Percentiles rank a stretch among this genome's conserved stretches.
Evolutionary conservation across 2,329 filamentous ascomycete species (phyloP).

Genomic region (Alternaria infectoria): DNA sequence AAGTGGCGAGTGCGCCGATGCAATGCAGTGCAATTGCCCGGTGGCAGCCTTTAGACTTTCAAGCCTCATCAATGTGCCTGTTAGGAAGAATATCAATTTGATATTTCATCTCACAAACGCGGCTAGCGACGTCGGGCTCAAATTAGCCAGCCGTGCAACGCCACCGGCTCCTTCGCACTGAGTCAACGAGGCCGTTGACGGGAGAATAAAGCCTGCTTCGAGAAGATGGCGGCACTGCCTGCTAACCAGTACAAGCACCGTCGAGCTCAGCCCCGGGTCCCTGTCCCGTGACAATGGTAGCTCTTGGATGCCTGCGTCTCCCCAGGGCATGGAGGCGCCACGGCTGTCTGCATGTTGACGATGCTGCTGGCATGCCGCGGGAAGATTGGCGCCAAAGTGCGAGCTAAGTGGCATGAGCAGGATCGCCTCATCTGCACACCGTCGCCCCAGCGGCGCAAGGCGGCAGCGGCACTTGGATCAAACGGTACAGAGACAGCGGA

Average conservation of each 20-base stretch:
- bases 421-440: slow-evolving; percentile 1
- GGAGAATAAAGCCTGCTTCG: slow-evolving; percentile 30
- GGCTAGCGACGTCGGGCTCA: slow-evolving; percentile 31
- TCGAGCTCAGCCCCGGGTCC: slow-evolving; percentile 6
- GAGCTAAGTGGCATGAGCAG: slow-evolving; percentile 12
- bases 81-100: slow-evolving; percentile 21
- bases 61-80: slow-evolving; percentile 41
- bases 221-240: slow-evolving; percentile 29
- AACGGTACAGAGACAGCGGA: not conserved
- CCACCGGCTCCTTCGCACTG: slow-evolving; percentile 20
- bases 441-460: slow-evolving; percentile 5
- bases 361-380: slow-evolving; percentile 13
- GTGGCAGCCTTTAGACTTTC: slow-evolving; percentile 30
- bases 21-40: slow-evolving; percentile 36
- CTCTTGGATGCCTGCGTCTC: slow-evolving; percentile 9
- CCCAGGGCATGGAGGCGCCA: slow-evolving; percentile 14
- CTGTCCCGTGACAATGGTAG: slow-evolving; percentile 22
- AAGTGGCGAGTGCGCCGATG: slow-evolving; percentile 43
- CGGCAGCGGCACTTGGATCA: slow-evolving; percentile 4
- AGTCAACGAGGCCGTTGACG: slow-evolving; percentile 26
- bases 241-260: slow-evolving; percentile 16
- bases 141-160: slow-evolving; percentile 28
- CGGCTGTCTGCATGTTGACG: slow-evolving; percentile 11
- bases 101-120: slow-evolving; percentile 25
- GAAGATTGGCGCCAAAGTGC: slow-evolving; percentile 14